Evolutionary conservation across 805 yeast genomes (phyloP).

Genomic region (Metschnikowia similis): DNA sequence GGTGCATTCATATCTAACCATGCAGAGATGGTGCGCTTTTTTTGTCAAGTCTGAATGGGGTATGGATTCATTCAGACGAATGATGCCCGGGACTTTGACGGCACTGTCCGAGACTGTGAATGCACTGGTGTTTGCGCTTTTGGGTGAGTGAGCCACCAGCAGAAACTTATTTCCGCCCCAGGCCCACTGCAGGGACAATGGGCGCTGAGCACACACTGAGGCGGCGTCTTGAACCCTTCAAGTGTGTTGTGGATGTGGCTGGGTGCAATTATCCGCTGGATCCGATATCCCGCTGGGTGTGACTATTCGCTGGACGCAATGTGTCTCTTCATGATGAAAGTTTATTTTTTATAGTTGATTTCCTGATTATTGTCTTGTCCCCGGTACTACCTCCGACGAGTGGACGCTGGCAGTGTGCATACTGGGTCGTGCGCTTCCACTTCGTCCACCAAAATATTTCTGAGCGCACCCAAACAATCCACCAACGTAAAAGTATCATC

Average conservation of each 20-base stretch:
- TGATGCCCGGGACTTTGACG: neutral
- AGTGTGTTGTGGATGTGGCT: neutral
- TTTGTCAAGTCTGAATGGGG: neutral
- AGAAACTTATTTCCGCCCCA: neutral
- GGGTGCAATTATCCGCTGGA: neutral
- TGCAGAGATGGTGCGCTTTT: neutral
- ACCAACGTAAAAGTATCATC: neutral
- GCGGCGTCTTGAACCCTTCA: neutral
- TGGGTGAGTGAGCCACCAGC: neutral
- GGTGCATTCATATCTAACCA: neutral
- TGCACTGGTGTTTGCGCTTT: neutral
- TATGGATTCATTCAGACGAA: neutral
- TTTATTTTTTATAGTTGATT: neutral
- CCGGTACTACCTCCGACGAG: neutral
- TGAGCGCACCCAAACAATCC: neutral
- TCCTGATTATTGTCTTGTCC: neutral
- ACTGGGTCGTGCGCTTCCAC: constrained; percentile 5
- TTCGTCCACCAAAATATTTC: constrained; percentile 3
- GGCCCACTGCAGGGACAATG: neutral
- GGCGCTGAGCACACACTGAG: neutral
- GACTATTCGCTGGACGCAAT: too few species aligned
- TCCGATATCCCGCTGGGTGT: too few species aligned
- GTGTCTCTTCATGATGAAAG: neutral
- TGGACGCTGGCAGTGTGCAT: constrained; percentile 2
- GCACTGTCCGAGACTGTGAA: too few species aligned